Conservation (phyloP, 495 filamentous ascomycete genomes). For the Podospora conica region DNA sequence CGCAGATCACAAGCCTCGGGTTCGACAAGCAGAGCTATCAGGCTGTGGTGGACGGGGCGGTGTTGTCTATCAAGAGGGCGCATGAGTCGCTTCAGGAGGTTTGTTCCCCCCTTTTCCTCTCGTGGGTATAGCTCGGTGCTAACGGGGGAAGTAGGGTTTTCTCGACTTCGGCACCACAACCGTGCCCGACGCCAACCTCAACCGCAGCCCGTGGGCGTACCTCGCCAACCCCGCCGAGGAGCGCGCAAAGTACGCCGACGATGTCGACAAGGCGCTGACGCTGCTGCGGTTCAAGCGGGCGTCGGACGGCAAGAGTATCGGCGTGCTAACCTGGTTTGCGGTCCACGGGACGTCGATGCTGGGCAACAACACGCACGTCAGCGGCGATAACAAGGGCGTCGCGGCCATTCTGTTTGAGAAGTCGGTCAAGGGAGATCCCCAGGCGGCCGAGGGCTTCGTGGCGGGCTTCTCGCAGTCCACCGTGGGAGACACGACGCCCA, state of each 20-base stretch:
- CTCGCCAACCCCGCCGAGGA: conserved; percentile 82
- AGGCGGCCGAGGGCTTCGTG: conserved; percentile 66
- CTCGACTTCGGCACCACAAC: conserved; percentile 70
- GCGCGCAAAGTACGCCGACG: conserved; percentile 53
- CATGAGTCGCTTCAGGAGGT: conserved; percentile 59
- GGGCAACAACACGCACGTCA: conserved; percentile 86
- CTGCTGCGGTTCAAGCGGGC: conserved; percentile 72
- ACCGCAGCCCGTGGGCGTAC: conserved; percentile 85
- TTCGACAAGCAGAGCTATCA: conserved; percentile 86
- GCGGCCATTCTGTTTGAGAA: conserved; percentile 83
- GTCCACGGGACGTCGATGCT: conserved; percentile 90
- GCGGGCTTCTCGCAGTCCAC: conserved; percentile 93
- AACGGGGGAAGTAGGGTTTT: conserved; percentile 44
- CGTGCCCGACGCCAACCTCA: conserved; percentile 77
- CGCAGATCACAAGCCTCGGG: conserved; percentile 85
- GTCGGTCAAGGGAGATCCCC: conserved; percentile 45
- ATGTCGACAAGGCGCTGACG: conserved; percentile 80
- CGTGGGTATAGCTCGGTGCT: not conserved
- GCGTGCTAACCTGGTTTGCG: conserved; percentile 86
- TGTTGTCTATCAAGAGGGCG: conserved; percentile 73
- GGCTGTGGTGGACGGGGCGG: conserved; percentile 82
- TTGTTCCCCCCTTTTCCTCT: not conserved
- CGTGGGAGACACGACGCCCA: conserved; percentile 89
- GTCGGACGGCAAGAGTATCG: conserved; percentile 66
- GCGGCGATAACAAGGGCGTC: conserved; percentile 95